phyloP scores from a whole-genome alignment of 2,329 filamentous ascomycete species.

The Trichophyton benhamiae region DNA sequence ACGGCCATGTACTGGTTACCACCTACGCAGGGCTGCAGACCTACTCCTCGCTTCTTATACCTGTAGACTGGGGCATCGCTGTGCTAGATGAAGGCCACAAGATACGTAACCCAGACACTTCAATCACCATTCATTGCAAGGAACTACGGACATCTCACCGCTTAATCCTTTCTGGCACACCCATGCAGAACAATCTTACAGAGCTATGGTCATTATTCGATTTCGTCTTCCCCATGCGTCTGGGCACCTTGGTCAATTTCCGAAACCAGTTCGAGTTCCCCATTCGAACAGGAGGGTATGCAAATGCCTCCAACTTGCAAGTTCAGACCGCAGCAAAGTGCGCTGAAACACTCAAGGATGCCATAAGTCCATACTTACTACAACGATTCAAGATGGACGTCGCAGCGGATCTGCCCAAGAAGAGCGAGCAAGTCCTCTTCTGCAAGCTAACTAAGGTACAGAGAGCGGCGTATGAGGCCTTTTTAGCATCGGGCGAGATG shows the following conservation, averaged over 20 bases:
- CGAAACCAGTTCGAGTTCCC: conserved; percentile 85
- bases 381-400: conserved; percentile 91
- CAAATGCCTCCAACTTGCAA: conserved; percentile 85
- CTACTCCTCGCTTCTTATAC: conserved; percentile 69
- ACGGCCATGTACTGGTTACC: conserved; percentile 88
- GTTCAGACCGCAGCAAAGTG: conserved; percentile 91
- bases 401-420: conserved; percentile 82
- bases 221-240: conserved; percentile 90
- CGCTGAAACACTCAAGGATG: conserved; percentile 83
- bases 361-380: conserved; percentile 83
- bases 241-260: conserved; percentile 85
- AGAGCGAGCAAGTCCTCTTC: conserved; percentile 91
- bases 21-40: conserved; percentile 94
- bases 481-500: conserved; percentile 74
- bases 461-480: conserved; percentile 65
- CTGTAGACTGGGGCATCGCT: conserved; percentile 81
- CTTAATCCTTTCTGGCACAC: conserved; percentile 87
- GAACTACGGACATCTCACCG: conserved; percentile 81
- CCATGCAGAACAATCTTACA: conserved; percentile 91
- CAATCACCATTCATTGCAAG: conserved; percentile 91
- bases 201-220: conserved; percentile 97
- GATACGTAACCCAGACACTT: conserved; percentile 90
- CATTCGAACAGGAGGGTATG: conserved; percentile 85
- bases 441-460: conserved; percentile 80
- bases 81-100: conserved; percentile 96